These are phyloP conservation scores for Dillenia suffruticosa DNA, from an alignment of 164 flowering plant species.

Conservation along the genomic window DNA sequence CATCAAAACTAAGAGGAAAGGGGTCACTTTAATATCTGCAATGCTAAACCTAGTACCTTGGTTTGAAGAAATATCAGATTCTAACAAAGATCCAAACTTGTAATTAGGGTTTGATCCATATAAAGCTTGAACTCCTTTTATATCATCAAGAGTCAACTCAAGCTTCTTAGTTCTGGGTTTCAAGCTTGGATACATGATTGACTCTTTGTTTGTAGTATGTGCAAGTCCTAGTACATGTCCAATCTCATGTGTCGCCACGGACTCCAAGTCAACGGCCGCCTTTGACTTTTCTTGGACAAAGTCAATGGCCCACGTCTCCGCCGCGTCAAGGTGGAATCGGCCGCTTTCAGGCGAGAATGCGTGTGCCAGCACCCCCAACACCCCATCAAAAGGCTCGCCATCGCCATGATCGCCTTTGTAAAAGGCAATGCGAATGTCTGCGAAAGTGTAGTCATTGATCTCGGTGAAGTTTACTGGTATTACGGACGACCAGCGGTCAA, in stretches of 20 bases:
- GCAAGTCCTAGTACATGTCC: constrained; percentile 73
- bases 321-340: constrained; percentile 60
- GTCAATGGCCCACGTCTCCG: constrained; percentile 70
- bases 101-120: constrained; percentile 83
- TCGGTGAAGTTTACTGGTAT: constrained; percentile 57
- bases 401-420: constrained; percentile 73
- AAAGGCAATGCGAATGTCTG: constrained; percentile 67
- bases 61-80: constrained; percentile 40
- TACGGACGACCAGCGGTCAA: constrained; percentile 48
- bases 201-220: constrained; percentile 46
- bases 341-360: constrained; percentile 72
- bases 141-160: constrained; percentile 56
- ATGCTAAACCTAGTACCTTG: constrained; percentile 14
- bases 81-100: constrained; percentile 25
- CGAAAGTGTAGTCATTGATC: constrained; percentile 28
- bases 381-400: constrained; percentile 79
- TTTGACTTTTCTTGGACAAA: constrained; percentile 36
- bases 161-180: constrained; percentile 55
- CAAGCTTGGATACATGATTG: constrained; percentile 77
- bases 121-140: constrained; percentile 60
- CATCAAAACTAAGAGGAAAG: constrained; percentile 1
- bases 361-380: constrained; percentile 64
- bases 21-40: constrained; percentile 1
- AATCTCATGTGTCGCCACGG: constrained; percentile 81
- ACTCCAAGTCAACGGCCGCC: constrained; percentile 67